A percentile compares a stretch with the other conserved stretches of the same genome.
Evolutionary conservation across 2,329 filamentous ascomycete species (phyloP).

Genomic region (Verticillium longisporum): DNA sequence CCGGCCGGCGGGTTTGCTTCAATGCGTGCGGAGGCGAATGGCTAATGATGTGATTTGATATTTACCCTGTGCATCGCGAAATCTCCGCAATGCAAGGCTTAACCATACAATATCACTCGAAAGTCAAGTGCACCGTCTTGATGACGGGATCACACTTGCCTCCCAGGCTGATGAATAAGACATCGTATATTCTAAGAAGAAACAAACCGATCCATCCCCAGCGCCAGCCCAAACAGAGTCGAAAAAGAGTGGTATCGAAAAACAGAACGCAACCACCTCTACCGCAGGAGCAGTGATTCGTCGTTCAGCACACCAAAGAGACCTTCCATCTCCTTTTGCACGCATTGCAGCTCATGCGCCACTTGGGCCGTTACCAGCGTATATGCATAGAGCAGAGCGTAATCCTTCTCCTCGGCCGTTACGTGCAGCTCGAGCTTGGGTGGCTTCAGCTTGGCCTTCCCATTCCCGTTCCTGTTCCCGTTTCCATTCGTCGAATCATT

Average conservation of each 20-base stretch:
- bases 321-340: slow-evolving; percentile 54
- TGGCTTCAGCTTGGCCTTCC: slow-evolving; percentile 11
- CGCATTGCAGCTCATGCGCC: slow-evolving; percentile 54
- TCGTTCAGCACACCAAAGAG: slow-evolving; percentile 58
- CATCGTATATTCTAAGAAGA: not conserved
- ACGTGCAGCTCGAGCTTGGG: slow-evolving; percentile 17
- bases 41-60: no score
- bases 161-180: not conserved
- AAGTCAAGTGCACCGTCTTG: no score
- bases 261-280: not conserved
- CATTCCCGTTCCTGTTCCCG: slow-evolving; percentile 1
- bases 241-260: not conserved
- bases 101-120: no score
- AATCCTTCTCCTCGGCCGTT: slow-evolving; percentile 67
- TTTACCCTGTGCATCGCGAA: no score
- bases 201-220: not conserved
- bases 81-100: no score
- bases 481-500: slow-evolving; percentile 11
- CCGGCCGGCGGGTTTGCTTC: no score
- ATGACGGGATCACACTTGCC: no score
- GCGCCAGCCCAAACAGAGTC: not conserved
- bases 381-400: slow-evolving; percentile 89
- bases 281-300: slow-evolving; percentile 51
- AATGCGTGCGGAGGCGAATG: no score
- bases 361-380: slow-evolving; percentile 63